Percentiles rank a stretch among this genome's conserved stretches.
Conservation (phyloP, 192 early-diverging fungal species). For the Gonapodya prolifera region DNA sequence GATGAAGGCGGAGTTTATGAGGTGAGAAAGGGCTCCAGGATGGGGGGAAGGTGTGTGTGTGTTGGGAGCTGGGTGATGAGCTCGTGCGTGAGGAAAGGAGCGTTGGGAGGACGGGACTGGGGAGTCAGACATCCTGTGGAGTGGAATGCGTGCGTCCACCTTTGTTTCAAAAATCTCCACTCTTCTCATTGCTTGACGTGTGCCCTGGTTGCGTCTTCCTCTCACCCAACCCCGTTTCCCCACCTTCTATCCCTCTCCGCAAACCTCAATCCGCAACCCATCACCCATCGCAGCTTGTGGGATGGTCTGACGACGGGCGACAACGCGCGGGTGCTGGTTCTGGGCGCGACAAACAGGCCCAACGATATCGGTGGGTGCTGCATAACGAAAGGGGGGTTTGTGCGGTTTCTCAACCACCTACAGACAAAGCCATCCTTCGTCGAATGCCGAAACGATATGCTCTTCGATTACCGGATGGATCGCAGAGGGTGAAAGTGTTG, state of each 20-base stretch:
- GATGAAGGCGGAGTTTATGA: slow-evolving; percentile 99
- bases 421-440: slow-evolving; percentile 84
- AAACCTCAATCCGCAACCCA: no score
- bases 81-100: no score
- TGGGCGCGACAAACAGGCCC: slow-evolving; percentile 80
- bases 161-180: neutral
- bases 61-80: no score
- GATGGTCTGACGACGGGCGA: slow-evolving; percentile 80
- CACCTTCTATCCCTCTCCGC: neutral
- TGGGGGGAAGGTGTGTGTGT: no score
- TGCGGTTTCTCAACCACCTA: neutral
- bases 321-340: slow-evolving; percentile 21
- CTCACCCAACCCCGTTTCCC: neutral
- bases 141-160: neutral
- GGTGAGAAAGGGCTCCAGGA: slow-evolving; percentile 11
- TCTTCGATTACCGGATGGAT: slow-evolving; percentile 65
- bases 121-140: no score
- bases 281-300: slow-evolving; percentile 83
- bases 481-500: slow-evolving; percentile 77
- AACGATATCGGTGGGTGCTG: slow-evolving; percentile 57
- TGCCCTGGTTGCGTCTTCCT: neutral
- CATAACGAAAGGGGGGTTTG: neutral
- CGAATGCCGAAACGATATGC: slow-evolving; percentile 96
- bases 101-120: no score
- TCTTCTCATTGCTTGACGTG: neutral